Conservation (phyloP, 202 grass and related monocot species). For the Tripidium arundinaceum region DNA sequence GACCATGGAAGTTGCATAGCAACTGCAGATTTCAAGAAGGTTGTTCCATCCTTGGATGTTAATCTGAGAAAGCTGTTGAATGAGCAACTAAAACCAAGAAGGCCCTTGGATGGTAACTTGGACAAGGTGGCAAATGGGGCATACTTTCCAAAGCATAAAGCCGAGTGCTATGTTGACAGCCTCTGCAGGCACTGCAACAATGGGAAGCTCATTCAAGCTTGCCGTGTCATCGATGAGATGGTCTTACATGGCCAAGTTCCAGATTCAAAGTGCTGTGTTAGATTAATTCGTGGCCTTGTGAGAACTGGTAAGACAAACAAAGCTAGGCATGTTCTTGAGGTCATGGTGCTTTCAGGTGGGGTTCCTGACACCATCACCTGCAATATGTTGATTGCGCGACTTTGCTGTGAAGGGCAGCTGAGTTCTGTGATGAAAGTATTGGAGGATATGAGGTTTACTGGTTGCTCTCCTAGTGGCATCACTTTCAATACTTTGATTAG, state of each 20-base stretch:
- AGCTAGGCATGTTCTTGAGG: slow-evolving; percentile 46
- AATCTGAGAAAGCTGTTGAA: slow-evolving; percentile 10
- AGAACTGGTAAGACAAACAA: slow-evolving; percentile 53
- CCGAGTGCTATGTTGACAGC: slow-evolving; percentile 30
- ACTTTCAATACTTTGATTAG: slow-evolving; percentile 81
- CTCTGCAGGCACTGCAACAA: slow-evolving; percentile 53
- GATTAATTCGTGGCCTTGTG: slow-evolving; percentile 59
- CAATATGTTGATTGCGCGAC: slow-evolving; percentile 63
- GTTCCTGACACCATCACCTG: slow-evolving; percentile 65
- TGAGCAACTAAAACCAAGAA: slow-evolving; percentile 4
- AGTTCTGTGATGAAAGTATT: slow-evolving; percentile 44
- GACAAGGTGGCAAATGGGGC: slow-evolving; percentile 14
- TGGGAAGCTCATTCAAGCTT: slow-evolving; percentile 56
- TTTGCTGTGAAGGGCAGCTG: slow-evolving; percentile 47
- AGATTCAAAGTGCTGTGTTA: slow-evolving; percentile 53
- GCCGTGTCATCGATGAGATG: slow-evolving; percentile 60
- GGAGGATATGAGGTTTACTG: slow-evolving; percentile 53
- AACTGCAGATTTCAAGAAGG: slow-evolving; percentile 9
- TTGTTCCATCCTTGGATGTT: background rate
- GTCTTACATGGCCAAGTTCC: slow-evolving; percentile 54
- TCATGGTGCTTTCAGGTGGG: slow-evolving; percentile 63
- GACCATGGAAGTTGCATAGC: background rate
- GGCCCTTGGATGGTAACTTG: background rate
- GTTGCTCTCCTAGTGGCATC: slow-evolving; percentile 55
- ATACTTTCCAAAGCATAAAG: slow-evolving; percentile 39